Evolutionary conservation across 352 stramenopile species (phyloP), one percentile per base, ranked within the genome.

Genomic region (Globisporangium abappressorium): DNA sequence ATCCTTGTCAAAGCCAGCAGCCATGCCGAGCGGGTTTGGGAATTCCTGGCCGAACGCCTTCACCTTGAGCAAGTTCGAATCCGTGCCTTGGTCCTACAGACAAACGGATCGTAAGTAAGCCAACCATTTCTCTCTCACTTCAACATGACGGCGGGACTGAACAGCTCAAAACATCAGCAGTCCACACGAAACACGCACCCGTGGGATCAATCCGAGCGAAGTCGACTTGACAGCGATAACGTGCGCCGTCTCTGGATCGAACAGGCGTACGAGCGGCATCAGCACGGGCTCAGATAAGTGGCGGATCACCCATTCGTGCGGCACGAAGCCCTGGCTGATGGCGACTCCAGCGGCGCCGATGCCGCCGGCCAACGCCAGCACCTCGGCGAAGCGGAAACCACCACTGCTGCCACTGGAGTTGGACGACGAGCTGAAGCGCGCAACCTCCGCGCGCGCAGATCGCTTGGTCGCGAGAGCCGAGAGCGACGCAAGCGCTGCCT

Each of bases 1-100:
- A 74, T 99, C 80, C 78, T 99, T 99, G 77, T 99, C 97, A 77
- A 99, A 99, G 58, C 97, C 97, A 1, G 97, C 97, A 2, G 97
- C 97, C 65, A 99, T 92, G 24, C 97, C 97, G 53, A 99, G 75
- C 15, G 92, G 92, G 73, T 98, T 98, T 5, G 83, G 66, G 62
- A 99, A 98, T 28, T 83, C 71, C 0, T 94, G 78, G 0, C 85
- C 85, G 49, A 95, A 82, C 9, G 70, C 73, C 5, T 82, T 70
- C 5, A 94, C 73, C 11, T 72, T 69, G 41, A 95, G 75, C 49
- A 89, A 76, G 59, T 77, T 60, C 24, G 84, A 73, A 61, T 95
- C 87, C 5, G 41, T 38, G 24, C 78, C 65, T 0, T 77, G 74
- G 57, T 92, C 83, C 66, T 85, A 38, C 15, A 47, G 43, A 36